Conservation (phyloP, 2,329 filamentous ascomycete species). For the Zymoseptoria ardabiliae region DNA sequence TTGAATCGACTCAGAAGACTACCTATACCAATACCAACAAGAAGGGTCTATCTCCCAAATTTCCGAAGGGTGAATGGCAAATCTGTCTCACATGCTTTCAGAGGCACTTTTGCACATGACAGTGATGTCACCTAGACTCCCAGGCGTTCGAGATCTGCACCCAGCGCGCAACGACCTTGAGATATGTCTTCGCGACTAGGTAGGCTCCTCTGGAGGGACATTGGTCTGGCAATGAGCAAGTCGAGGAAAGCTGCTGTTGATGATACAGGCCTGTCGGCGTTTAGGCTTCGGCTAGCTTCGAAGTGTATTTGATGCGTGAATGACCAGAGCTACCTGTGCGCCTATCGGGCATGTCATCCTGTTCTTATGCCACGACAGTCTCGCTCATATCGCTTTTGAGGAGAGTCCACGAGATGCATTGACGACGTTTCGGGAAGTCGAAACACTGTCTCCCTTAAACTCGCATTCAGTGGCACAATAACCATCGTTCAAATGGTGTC, state of each 20-base stretch:
- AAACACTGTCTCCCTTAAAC: too few relatives aligned
- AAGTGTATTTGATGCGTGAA: not conserved
- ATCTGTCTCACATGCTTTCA: not conserved
- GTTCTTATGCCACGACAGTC: too few relatives aligned
- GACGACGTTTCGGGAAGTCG: too few relatives aligned
- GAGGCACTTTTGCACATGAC: not conserved
- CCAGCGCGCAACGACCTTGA: too few relatives aligned
- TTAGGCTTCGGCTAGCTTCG: not conserved
- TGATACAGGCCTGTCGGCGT: not conserved
- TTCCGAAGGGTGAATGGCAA: not conserved
- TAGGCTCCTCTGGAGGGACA: too few relatives aligned
- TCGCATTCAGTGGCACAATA: too few relatives aligned
- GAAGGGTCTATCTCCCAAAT: not conserved
- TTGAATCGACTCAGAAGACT: not conserved
- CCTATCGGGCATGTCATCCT: not conserved
- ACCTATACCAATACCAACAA: not conserved
- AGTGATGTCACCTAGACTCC: not conserved
- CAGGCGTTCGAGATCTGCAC: not conserved
- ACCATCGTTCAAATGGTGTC: too few relatives aligned
- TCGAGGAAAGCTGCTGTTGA: too few relatives aligned
- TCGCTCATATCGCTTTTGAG: too few relatives aligned
- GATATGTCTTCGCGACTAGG: too few relatives aligned
- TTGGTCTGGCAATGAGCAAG: too few relatives aligned
- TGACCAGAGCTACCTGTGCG: not conserved
- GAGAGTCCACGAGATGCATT: too few relatives aligned